Evolutionary conservation across 495 filamentous ascomycete genomes (phyloP).

Genomic region (Podospora appendiculata): DNA sequence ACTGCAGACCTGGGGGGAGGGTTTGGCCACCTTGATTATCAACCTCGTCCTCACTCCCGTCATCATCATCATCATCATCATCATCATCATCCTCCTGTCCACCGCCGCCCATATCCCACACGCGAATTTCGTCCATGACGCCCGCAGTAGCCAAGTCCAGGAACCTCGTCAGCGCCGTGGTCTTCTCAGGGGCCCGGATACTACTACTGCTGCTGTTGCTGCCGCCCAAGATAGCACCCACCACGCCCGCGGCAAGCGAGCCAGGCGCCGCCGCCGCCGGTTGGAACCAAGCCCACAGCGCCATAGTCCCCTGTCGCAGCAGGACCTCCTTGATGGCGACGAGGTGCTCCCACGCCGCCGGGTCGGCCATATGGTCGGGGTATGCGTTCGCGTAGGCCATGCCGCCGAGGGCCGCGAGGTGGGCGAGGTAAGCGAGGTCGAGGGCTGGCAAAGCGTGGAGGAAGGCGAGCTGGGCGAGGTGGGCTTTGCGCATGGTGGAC

Average conservation of each 20-base stretch:
- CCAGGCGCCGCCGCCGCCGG: neutral
- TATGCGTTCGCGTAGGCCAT: slow-evolving; percentile 2
- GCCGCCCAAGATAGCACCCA: neutral
- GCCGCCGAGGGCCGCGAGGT: slow-evolving; percentile 3
- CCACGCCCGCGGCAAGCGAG: neutral
- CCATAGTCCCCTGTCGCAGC: slow-evolving; percentile 9
- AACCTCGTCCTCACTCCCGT: too few relatives aligned
- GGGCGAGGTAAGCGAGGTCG: slow-evolving; percentile 17
- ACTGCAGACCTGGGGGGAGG: too few relatives aligned
- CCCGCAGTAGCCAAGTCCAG: neutral
- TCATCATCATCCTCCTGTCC: neutral
- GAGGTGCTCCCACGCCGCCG: neutral
- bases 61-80: neutral
- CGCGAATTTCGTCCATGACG: neutral
- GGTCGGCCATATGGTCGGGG: neutral
- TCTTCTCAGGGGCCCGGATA: too few relatives aligned
- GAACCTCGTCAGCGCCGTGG: neutral
- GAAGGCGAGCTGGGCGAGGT: slow-evolving; percentile 10
- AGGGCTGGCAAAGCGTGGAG: slow-evolving; percentile 8
- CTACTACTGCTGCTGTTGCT: too few relatives aligned
- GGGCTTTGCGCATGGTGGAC: neutral
- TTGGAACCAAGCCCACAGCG: slow-evolving; percentile 9
- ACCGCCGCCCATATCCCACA: neutral
- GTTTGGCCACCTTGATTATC: too few relatives aligned
- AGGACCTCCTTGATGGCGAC: slow-evolving; percentile 13